Evolutionary conservation across 768 basidiomycete species (phyloP), one percentile per base, ranked within the genome.

Genomic region (Suillus cothurnatus): DNA sequence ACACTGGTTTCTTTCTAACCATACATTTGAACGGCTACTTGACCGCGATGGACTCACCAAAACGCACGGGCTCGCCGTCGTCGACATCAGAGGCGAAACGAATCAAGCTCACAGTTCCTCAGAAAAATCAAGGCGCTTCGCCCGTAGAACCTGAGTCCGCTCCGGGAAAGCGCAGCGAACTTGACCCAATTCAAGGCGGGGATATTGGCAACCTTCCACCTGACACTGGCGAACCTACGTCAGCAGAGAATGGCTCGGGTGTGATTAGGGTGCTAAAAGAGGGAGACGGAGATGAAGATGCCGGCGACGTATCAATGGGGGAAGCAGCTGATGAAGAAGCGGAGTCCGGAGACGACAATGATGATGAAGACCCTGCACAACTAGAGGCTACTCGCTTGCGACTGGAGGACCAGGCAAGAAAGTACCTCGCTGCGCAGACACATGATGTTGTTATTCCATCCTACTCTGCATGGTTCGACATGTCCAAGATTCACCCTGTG

Each of bases 381-480:
- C 81, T 92, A 49, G 93, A 93, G 76, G 92, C 89, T 14, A 91
- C 90, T 70, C 87, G 92, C 69, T 80, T 85, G 64, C 87, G 87
- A 39, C 87, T 91, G 60, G 94, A 94, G 72, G 93, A 92, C 72
- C 94, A 91, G 75, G 95, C 91, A 61, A 89, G 89, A 63, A 94
- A 96, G 72, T 99, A 99, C 75, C 92, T 99, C 52, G 95, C 96
- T 0, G 93, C 94, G 0, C 97, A 99, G 78, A 97, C 95, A 1
- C 97, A 99, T 80, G 94, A 97, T 71, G 88, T 99, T 74, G 88
- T 99, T 73, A 93, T 99, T 60, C 97, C 97, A 9, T 97, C 95
- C 31, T 99, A 99, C 76, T 90, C 95, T 9, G 92, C 95, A 21
- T 99, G 97, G 97, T 99, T 99, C 80, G 91, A 94, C 78, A 94